Percentiles rank a stretch among this genome's conserved stretches.
Conservation (phyloP, 129 eudicot genomes). For the Tagetes patula region DNA sequence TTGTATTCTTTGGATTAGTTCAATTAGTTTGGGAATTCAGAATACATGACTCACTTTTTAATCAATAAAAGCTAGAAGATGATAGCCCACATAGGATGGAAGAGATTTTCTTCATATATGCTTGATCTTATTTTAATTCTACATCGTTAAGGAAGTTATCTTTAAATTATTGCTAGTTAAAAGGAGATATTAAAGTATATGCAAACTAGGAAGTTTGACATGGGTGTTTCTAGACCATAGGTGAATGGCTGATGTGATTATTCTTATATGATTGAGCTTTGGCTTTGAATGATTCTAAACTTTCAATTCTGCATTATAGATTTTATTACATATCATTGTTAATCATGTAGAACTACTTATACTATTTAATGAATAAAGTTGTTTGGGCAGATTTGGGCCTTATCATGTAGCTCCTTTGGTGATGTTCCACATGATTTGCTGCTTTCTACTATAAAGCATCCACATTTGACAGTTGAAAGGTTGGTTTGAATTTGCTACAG, state of each 20-base stretch:
- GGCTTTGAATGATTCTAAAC: constrained; percentile 4
- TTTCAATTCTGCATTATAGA: constrained; percentile 11
- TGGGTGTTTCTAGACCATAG: not conserved
- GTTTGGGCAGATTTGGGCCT: constrained; percentile 68
- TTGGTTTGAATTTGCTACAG: constrained; percentile 32
- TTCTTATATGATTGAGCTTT: not conserved
- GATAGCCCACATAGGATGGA: not conserved
- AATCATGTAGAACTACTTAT: constrained; percentile 17
- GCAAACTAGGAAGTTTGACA: not conserved
- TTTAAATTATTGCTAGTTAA: constrained; percentile 2
- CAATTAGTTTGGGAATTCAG: constrained; percentile 14
- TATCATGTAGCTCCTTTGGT: constrained; percentile 46
- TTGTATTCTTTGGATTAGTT: constrained; percentile 6
- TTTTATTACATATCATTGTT: not conserved
- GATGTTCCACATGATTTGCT: constrained; percentile 54
- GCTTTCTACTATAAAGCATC: constrained; percentile 57
- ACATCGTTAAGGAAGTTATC: not conserved
- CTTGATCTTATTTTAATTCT: constrained; percentile 1
- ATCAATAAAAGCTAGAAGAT: not conserved
- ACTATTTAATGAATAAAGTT: constrained; percentile 10
- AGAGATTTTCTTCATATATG: not conserved
- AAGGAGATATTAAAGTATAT: not conserved
- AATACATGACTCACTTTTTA: not conserved
- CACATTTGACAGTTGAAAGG: constrained; percentile 76
- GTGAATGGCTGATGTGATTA: not conserved